Conservation (phyloP, 768 basidiomycete genomes). For the Rhodotorula graminis region DNA sequence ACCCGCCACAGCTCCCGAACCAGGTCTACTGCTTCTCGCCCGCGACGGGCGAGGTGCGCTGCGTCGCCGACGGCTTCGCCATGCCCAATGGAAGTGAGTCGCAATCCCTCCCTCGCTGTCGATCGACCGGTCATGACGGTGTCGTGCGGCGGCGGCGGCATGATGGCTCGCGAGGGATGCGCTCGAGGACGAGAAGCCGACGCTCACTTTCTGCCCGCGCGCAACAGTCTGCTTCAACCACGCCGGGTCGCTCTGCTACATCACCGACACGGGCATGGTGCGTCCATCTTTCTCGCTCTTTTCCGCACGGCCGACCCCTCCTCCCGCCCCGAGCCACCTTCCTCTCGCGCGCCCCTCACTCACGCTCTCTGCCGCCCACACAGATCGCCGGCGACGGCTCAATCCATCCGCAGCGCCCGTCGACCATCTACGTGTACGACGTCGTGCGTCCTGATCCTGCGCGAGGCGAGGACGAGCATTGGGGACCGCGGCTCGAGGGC, state of each 20-base stretch:
- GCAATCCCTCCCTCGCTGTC: too few species aligned
- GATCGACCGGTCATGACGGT: too few species aligned
- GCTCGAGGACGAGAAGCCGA: too few species aligned
- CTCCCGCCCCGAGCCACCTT: too few species aligned
- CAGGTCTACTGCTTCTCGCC: slow-evolving; percentile 76
- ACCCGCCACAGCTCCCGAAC: slow-evolving; percentile 59
- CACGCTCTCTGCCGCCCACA: too few species aligned
- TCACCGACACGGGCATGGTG: slow-evolving; percentile 38
- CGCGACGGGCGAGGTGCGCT: slow-evolving; percentile 59
- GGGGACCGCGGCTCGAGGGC: slow-evolving; percentile 52
- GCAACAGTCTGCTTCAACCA: slow-evolving; percentile 10
- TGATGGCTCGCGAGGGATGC: slow-evolving; percentile 43
- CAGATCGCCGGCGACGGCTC: slow-evolving; percentile 1
- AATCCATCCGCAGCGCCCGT: neutral
- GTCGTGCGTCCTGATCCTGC: slow-evolving; percentile 51
- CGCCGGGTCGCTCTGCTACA: slow-evolving; percentile 5
- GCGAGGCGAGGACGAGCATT: neutral
- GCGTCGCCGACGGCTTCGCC: slow-evolving; percentile 71
- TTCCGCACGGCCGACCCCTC: too few species aligned
- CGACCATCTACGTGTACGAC: slow-evolving; percentile 57
- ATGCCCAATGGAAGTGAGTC: slow-evolving; percentile 68
- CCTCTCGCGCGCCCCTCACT: too few species aligned
- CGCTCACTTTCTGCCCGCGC: neutral
- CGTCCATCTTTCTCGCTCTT: neutral
- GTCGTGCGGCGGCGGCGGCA: too few species aligned